Evolutionary conservation across 2,329 filamentous ascomycete species (phyloP).

Genomic region (Clarireedia hainanense): DNA sequence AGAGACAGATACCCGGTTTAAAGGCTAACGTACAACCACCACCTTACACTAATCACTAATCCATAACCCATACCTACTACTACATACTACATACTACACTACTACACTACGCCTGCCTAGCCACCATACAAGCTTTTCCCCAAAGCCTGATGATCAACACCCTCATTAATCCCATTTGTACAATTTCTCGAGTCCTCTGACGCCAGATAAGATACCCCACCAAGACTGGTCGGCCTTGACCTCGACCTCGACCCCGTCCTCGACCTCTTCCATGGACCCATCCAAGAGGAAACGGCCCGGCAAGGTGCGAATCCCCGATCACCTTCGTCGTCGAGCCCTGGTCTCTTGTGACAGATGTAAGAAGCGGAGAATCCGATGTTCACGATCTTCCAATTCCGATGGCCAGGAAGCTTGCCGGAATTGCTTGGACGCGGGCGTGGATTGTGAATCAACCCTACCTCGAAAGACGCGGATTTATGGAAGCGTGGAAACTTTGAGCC

Average conservation of each 20-base stretch:
- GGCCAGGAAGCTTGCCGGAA: slow-evolving; percentile 31
- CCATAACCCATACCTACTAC: too few species aligned
- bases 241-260: background rate
- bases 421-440: slow-evolving; percentile 32
- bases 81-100: too few species aligned
- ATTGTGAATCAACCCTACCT: slow-evolving; percentile 36
- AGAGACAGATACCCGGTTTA: too few species aligned
- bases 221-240: background rate
- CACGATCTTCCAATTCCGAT: slow-evolving; percentile 22
- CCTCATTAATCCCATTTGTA: too few species aligned
- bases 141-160: too few species aligned
- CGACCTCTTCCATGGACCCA: background rate
- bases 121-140: too few species aligned
- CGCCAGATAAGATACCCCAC: background rate
- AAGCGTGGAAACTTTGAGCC: slow-evolving; percentile 37
- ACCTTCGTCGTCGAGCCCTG: slow-evolving; percentile 30
- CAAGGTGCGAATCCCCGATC: slow-evolving; percentile 30
- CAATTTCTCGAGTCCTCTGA: background rate
- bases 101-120: too few species aligned
- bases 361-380: slow-evolving; percentile 31
- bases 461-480: slow-evolving; percentile 39
- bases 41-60: too few species aligned
- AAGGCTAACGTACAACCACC: too few species aligned
- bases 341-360: slow-evolving; percentile 34
- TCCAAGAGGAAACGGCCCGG: slow-evolving; percentile 19